Evolutionary conservation across 2,329 filamentous ascomycete genomes (phyloP).

Genomic region (Pseudogymnoascus sp.): DNA sequence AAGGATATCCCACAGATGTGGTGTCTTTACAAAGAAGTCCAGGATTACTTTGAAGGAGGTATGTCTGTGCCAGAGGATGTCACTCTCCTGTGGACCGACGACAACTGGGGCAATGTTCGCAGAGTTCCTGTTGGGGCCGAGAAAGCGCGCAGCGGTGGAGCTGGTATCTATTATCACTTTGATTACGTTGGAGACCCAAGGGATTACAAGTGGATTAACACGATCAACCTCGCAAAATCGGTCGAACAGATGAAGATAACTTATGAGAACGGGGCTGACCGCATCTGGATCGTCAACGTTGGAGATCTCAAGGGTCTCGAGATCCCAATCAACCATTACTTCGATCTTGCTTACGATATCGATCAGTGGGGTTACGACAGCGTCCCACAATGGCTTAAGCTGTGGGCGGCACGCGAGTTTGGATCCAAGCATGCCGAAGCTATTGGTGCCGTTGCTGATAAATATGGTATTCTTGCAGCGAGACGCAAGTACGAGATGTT

Average conservation of each 20-base stretch:
- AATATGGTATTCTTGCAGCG: slow-evolving; percentile 51
- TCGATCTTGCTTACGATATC: slow-evolving; percentile 63
- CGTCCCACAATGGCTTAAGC: slow-evolving; percentile 48
- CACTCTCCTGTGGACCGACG: slow-evolving; percentile 63
- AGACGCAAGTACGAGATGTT: slow-evolving; percentile 58
- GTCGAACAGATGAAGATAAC: slow-evolving; percentile 61
- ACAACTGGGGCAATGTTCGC: slow-evolving; percentile 61
- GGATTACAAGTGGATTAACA: slow-evolving; percentile 57
- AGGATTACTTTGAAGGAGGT: slow-evolving; percentile 59
- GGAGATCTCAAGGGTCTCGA: slow-evolving; percentile 58
- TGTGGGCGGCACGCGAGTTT: slow-evolving; percentile 55
- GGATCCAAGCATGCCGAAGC: slow-evolving; percentile 40
- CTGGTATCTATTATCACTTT: slow-evolving; percentile 59
- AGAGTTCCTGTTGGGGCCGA: slow-evolving; percentile 55
- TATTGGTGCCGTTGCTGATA: slow-evolving; percentile 47
- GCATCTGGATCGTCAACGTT: slow-evolving; percentile 58
- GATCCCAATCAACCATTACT: slow-evolving; percentile 60
- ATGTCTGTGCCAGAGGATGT: slow-evolving; percentile 59
- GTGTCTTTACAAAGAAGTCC: slow-evolving; percentile 70
- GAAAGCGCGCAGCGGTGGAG: slow-evolving; percentile 50
- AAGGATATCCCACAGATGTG: slow-evolving; percentile 58
- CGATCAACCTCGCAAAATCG: slow-evolving; percentile 58
- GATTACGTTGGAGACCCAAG: slow-evolving; percentile 44
- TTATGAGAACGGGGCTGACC: slow-evolving; percentile 46
- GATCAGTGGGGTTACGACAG: slow-evolving; percentile 50